phyloP scores from a whole-genome alignment of 2,329 filamentous ascomycete genomes.

The Colletotrichum viniferum region DNA sequence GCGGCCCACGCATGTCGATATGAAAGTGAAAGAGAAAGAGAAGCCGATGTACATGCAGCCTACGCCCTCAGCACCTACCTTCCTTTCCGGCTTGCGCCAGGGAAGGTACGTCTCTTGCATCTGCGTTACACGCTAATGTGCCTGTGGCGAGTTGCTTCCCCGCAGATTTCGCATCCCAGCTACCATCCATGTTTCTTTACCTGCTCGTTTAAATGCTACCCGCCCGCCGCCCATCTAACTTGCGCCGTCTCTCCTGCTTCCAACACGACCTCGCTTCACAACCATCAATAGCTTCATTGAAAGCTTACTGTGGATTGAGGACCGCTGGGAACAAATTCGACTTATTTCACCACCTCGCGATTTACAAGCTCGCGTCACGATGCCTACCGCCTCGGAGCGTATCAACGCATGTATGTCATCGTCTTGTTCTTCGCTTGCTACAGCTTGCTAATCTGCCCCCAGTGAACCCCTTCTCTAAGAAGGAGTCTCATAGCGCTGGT shows the following conservation, averaged over 20 bases:
- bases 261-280: neutral
- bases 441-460: constrained; percentile 18
- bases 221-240: neutral
- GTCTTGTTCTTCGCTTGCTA: neutral
- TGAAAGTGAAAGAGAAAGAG: neutral
- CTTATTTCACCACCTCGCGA: neutral
- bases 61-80: neutral
- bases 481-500: constrained; percentile 66
- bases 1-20: neutral
- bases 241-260: neutral
- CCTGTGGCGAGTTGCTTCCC: constrained; percentile 19
- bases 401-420: constrained; percentile 15
- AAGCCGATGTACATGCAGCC: neutral
- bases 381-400: constrained; percentile 19
- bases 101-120: constrained; percentile 4
- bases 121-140: constrained; percentile 16
- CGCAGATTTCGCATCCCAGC: constrained; percentile 13
- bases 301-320: neutral
- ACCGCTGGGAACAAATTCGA: neutral
- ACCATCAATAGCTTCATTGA: neutral
- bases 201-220: constrained; percentile 9
- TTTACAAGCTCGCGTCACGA: neutral
- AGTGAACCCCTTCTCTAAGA: constrained; percentile 80
- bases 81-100: neutral
- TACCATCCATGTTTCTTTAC: neutral